A percentile compares a stretch with the other conserved stretches of the same genome.
Evolutionary conservation across 352 stramenopile species (phyloP).

Genomic region (Phytophthora fragariae): DNA sequence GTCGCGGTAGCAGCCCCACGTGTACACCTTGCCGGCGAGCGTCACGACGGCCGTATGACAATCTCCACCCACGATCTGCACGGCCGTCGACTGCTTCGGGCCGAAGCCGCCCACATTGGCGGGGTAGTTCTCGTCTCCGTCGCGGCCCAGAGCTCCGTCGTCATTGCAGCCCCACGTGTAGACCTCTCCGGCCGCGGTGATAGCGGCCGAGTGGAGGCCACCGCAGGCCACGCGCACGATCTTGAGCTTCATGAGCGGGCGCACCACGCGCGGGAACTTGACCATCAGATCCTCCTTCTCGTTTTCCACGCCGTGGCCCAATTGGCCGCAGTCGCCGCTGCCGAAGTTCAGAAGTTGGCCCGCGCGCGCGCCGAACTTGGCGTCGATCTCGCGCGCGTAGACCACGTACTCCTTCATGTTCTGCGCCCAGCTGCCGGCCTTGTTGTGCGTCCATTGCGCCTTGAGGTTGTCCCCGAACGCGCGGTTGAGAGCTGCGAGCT

Average conservation of each 20-base stretch:
- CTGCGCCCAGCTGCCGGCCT: slow-evolving; percentile 66
- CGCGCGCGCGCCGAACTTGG: slow-evolving; percentile 57
- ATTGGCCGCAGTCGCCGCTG: slow-evolving; percentile 92
- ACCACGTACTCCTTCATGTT: slow-evolving; percentile 85
- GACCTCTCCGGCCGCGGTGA: slow-evolving; percentile 88
- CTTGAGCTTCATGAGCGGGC: slow-evolving; percentile 34
- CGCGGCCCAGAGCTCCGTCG: slow-evolving; percentile 90
- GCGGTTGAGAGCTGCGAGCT: slow-evolving; percentile 76
- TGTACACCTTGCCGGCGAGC: slow-evolving; percentile 91
- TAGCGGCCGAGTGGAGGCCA: slow-evolving; percentile 91
- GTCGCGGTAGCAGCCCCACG: slow-evolving; percentile 97
- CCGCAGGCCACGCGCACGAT: slow-evolving; percentile 88
- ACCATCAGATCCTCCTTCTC: slow-evolving; percentile 83
- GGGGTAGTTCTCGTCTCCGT: slow-evolving; percentile 83
- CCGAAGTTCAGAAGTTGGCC: slow-evolving; percentile 86
- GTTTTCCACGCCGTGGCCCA: slow-evolving; percentile 88
- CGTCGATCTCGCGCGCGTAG: slow-evolving; percentile 70
- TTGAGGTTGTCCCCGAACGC: slow-evolving; percentile 69
- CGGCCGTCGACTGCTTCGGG: slow-evolving; percentile 40
- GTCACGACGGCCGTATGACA: slow-evolving; percentile 94
- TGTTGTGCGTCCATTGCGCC: slow-evolving; percentile 73
- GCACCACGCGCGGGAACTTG: slow-evolving; percentile 69
- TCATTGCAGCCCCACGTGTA: slow-evolving; percentile 97
- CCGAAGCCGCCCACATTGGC: slow-evolving; percentile 68
- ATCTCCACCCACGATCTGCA: slow-evolving; percentile 93